Evolutionary conservation across 2,329 filamentous ascomycete genomes (phyloP).

Genomic region (Ophiocordyceps unilateralis): DNA sequence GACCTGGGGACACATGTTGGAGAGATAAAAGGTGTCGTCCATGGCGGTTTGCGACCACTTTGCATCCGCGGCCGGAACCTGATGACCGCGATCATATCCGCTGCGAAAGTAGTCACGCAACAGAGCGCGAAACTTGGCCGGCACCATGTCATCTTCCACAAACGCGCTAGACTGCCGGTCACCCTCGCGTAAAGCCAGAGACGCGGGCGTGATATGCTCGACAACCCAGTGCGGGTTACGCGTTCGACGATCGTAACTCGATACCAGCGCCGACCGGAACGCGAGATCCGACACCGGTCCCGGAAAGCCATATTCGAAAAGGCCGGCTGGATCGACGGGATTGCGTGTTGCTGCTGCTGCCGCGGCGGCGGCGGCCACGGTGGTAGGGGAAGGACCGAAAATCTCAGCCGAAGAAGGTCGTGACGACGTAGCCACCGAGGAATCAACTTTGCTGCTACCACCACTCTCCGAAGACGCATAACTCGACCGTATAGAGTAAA

Average conservation of each 20-base stretch:
- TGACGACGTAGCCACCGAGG: not conserved
- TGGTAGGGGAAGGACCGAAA: conserved; percentile 1
- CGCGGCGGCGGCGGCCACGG: conserved; percentile 20
- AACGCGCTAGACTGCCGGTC: conserved; percentile 77
- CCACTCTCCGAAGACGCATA: too few species aligned
- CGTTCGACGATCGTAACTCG: conserved; percentile 75
- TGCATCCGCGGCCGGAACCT: conserved; percentile 89
- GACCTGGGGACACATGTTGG: conserved; percentile 97
- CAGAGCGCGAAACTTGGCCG: conserved; percentile 72
- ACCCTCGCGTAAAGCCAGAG: conserved; percentile 54
- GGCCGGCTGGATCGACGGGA: conserved; percentile 55
- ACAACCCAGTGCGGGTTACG: conserved; percentile 90
- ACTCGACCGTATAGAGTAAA: conserved; percentile 38
- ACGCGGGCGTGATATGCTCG: conserved; percentile 88
- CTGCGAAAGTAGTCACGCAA: conserved; percentile 89
- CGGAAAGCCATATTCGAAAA: conserved; percentile 81
- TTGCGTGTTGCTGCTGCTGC: conserved; percentile 4
- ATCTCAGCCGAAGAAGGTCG: not conserved
- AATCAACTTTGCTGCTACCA: too few species aligned
- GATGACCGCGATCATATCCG: conserved; percentile 90
- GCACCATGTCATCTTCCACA: conserved; percentile 63
- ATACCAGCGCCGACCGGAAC: conserved; percentile 58
- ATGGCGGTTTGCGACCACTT: conserved; percentile 92
- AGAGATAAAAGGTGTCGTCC: conserved; percentile 84
- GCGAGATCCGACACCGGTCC: conserved; percentile 77